These are phyloP conservation scores for Plasmodium gonderi DNA, from an alignment of 169 alveolate species.

Conservation along the genomic window DNA sequence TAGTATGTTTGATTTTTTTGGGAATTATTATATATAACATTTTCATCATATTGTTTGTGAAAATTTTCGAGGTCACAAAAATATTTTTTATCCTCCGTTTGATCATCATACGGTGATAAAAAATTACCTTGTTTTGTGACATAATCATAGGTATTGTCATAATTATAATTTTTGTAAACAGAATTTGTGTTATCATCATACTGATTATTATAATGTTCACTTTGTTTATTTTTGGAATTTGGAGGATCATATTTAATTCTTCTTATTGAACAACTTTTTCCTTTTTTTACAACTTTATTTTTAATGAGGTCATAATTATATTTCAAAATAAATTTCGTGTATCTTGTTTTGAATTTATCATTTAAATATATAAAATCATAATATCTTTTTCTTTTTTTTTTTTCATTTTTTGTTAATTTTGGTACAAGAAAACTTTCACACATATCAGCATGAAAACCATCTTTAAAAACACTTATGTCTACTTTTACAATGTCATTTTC, in stretches of 20 bases:
- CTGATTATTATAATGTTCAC: not conserved
- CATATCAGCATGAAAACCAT: slow-evolving; percentile 83
- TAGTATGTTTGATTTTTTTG: not conserved
- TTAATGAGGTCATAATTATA: slow-evolving; percentile 33
- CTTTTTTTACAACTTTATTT: slow-evolving; percentile 21
- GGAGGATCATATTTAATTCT: slow-evolving; percentile 30
- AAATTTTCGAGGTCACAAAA: slow-evolving; percentile 21
- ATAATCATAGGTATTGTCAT: not conserved
- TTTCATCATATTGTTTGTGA: slow-evolving; percentile 31
- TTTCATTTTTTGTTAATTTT: slow-evolving; percentile 7
- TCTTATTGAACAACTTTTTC: not conserved
- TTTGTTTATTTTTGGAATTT: slow-evolving; percentile 13
- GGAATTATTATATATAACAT: slow-evolving; percentile 4
- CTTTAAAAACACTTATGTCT: slow-evolving; percentile 80
- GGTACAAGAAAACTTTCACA: slow-evolving; percentile 82
- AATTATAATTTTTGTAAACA: not conserved
- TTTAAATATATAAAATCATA: slow-evolving; percentile 57
- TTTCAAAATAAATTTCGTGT: slow-evolving; percentile 42
- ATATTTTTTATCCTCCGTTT: not conserved
- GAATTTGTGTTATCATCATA: slow-evolving; percentile 36
- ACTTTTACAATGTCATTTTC: slow-evolving; percentile 82
- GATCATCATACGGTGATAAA: too few species aligned
- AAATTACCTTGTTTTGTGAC: too few species aligned
- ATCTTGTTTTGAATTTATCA: slow-evolving; percentile 15
- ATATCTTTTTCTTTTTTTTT: slow-evolving; percentile 45